These are phyloP conservation scores for Kingdonia uniflora DNA, from an alignment of 164 flowering plant species.

Conservation along the genomic window DNA sequence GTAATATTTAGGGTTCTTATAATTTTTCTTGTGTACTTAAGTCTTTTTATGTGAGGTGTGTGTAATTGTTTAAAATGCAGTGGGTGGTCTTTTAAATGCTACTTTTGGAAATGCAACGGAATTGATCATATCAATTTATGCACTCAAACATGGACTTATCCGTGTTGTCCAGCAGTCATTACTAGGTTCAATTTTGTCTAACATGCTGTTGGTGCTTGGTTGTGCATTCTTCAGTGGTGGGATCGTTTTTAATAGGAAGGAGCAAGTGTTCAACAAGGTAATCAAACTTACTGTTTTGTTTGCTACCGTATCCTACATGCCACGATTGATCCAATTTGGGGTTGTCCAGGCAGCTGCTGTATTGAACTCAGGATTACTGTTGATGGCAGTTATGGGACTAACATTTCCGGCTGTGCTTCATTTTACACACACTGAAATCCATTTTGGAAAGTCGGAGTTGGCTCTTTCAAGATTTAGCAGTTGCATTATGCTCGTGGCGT, in stretches of 20 bases:
- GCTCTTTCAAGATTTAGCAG: slow-evolving; percentile 75
- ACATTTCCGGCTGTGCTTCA: slow-evolving; percentile 65
- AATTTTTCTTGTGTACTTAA: neutral
- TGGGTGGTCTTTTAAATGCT: slow-evolving; percentile 69
- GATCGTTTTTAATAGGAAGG: slow-evolving; percentile 29
- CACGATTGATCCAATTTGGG: too few species aligned
- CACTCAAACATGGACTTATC: slow-evolving; percentile 54
- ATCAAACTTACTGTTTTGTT: too few species aligned
- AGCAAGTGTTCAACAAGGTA: slow-evolving; percentile 55
- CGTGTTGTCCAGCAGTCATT: slow-evolving; percentile 68
- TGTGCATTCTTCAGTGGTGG: slow-evolving; percentile 69
- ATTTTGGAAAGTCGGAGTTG: slow-evolving; percentile 53
- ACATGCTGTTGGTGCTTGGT: slow-evolving; percentile 67
- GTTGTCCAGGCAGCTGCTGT: slow-evolving; percentile 45
- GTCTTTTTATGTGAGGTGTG: neutral
- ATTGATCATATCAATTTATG: slow-evolving; percentile 65
- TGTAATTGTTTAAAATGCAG: slow-evolving; percentile 23
- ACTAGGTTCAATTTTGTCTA: slow-evolving; percentile 62
- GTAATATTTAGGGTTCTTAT: slow-evolving; percentile 14
- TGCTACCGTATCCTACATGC: too few species aligned
- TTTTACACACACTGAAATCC: slow-evolving; percentile 56
- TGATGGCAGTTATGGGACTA: slow-evolving; percentile 81
- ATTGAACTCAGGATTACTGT: slow-evolving; percentile 59
- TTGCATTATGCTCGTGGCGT: slow-evolving; percentile 60
- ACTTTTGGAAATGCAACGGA: slow-evolving; percentile 81